Evolutionary conservation across 1,139 yeast species (phyloP), one percentile per base, ranked within the genome.

Genomic region (Yamadazyma siamensis): DNA sequence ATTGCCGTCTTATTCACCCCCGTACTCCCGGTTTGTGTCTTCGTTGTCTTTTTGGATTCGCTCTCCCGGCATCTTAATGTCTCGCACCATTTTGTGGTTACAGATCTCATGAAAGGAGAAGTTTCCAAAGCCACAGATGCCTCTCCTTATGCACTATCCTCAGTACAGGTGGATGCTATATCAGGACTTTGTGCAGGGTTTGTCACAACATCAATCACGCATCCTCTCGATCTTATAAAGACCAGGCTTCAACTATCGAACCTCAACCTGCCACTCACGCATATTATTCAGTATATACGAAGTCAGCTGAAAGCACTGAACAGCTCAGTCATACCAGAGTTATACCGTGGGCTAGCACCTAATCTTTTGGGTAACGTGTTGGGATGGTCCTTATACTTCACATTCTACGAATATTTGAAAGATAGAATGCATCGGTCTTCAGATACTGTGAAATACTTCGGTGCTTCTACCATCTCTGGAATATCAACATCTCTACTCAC

Each of bases 381-480:
- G 0, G 94, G 95, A 0, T 91, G 98, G 97, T 85, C 88, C 0
- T 52, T 84, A 8, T 91, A 91, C 49, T 91, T 91, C 54, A 71
- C 79, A 13, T 59, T 84, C 21, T 91, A 89, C 55, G 74, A 80
- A 26, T 71, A 66, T 33, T 68, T 74, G 44, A 82, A 82, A 45
- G 59, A 57, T 21, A 21, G 31, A 40, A 13, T 56, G 18, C 26
- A 38, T 10, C 23, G 19, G 4, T 33, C 41, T 5, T 46, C 44
- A 25, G 44, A 52, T 15, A 52, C 68, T 0, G 33, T 56, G 4
- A 56, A 52, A 32, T 67, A 59, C 41, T 64, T 66, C 31, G 46
- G 56, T 4, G 55, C 70, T 6, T 63, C 71, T 1, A 40, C 65
- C 2, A 28, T 62, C 4, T 89, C 97, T 0, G 98, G 98, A 0